A percentile compares a stretch with the other conserved stretches of the same genome.
phyloP scores from a whole-genome alignment of 768 basidiomycete species.

The Trichaptum fuscoviolaceum region DNA sequence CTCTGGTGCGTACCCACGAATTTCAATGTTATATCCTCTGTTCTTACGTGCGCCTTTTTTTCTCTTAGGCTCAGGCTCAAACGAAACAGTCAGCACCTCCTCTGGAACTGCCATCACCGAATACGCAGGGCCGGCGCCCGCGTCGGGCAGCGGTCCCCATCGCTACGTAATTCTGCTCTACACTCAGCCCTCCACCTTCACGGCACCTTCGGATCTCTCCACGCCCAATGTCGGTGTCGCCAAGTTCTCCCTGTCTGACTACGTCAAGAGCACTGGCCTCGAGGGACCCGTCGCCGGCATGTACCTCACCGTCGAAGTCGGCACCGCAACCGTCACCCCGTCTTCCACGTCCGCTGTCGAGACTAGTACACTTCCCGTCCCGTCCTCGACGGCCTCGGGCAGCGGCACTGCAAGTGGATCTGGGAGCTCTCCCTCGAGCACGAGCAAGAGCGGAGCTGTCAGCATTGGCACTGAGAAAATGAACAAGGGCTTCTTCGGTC shows the following conservation, averaged over 20 bases:
- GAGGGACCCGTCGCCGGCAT: constrained; percentile 28
- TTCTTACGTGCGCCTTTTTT: not conserved
- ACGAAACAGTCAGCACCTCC: constrained; percentile 34
- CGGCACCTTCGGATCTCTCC: constrained; percentile 52
- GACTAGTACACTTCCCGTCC: constrained; percentile 48
- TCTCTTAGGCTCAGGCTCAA: constrained; percentile 15
- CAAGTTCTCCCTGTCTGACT: constrained; percentile 50
- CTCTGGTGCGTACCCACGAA: constrained; percentile 27
- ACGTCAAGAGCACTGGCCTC: constrained; percentile 32
- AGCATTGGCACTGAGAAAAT: constrained; percentile 1
- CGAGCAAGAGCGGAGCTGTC: constrained; percentile 5
- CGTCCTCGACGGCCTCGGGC: constrained; percentile 15
- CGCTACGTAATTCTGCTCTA: constrained; percentile 68
- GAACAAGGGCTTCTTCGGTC: not conserved
- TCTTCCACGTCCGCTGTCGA: constrained; percentile 61
- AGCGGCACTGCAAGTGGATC: constrained; percentile 14
- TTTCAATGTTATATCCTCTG: not conserved
- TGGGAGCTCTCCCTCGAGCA: constrained; percentile 11
- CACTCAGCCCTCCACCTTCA: constrained; percentile 57
- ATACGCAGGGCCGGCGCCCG: constrained; percentile 70
- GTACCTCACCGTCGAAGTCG: constrained; percentile 72
- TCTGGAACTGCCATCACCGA: constrained; percentile 49
- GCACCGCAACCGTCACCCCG: constrained; percentile 46
- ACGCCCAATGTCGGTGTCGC: constrained; percentile 45
- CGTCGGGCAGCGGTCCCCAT: constrained; percentile 67